Conservation (phyloP, 1,284 basidiomycete genomes). For the Cutaneotrichosporon dermatis region DNA sequence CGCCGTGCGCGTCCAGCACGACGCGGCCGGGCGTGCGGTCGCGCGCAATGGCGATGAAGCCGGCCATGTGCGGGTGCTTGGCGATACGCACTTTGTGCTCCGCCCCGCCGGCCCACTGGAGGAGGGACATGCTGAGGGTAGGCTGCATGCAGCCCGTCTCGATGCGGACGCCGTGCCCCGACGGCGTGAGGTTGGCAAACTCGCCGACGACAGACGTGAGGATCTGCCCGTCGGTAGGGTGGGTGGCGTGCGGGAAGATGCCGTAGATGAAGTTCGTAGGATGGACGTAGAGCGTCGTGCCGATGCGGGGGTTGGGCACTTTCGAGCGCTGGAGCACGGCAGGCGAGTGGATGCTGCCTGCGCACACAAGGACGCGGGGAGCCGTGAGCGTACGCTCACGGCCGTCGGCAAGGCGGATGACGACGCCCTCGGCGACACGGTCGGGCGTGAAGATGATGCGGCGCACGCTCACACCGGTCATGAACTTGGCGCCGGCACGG, state of each 20-base stretch:
- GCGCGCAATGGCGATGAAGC: slow-evolving; percentile 28
- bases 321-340: slow-evolving; percentile 50
- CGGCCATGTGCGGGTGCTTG: slow-evolving; percentile 23
- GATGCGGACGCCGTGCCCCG: slow-evolving; percentile 50
- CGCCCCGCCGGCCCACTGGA: slow-evolving; percentile 39
- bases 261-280: slow-evolving; percentile 50
- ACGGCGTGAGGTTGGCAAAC: slow-evolving; percentile 38
- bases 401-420: slow-evolving; percentile 23
- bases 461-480: slow-evolving; percentile 33
- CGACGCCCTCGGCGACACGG: slow-evolving; percentile 25
- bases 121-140: slow-evolving; percentile 39
- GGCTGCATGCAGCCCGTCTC: slow-evolving; percentile 51
- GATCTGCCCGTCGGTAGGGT: slow-evolving; percentile 51
- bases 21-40: slow-evolving; percentile 41
- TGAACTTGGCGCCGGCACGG: slow-evolving; percentile 14
- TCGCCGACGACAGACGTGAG: slow-evolving; percentile 50
- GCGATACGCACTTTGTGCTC: slow-evolving; percentile 47
- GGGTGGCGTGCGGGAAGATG: slow-evolving; percentile 47
- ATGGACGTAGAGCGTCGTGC: slow-evolving; percentile 51
- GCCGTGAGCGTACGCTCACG: slow-evolving; percentile 37
- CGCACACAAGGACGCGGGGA: slow-evolving; percentile 45
- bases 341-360: slow-evolving; percentile 50
- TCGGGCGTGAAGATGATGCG: slow-evolving; percentile 41
- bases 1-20: slow-evolving; percentile 41
- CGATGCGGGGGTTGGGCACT: slow-evolving; percentile 50